phyloP scores from a whole-genome alignment of 352 stramenopile genomes.

The Phytophthora brassicae region DNA sequence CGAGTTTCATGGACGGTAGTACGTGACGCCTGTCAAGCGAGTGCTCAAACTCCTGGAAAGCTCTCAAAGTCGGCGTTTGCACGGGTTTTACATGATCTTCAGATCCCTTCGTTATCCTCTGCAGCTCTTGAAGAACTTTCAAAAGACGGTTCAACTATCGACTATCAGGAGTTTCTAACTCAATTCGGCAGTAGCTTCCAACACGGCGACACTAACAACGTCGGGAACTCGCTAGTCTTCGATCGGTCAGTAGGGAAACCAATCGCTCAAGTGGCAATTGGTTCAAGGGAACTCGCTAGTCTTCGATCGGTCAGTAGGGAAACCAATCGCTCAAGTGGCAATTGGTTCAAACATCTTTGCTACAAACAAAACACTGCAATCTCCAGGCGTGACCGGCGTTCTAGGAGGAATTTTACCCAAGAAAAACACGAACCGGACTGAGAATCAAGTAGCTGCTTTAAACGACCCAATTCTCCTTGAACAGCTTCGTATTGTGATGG shows the following conservation, averaged over 20 bases:
- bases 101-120: constrained; percentile 41
- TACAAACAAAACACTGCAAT: constrained; percentile 55
- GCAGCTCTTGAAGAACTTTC: constrained; percentile 30
- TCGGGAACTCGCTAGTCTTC: constrained; percentile 60
- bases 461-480: constrained; percentile 49
- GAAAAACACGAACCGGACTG: constrained; percentile 16
- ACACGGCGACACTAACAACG: constrained; percentile 64
- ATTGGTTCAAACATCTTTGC: constrained; percentile 13
- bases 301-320: constrained; percentile 30
- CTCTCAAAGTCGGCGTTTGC: constrained; percentile 47
- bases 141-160: constrained; percentile 34
- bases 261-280: constrained; percentile 18
- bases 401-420: constrained; percentile 22
- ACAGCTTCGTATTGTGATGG: constrained; percentile 63
- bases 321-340: constrained; percentile 17
- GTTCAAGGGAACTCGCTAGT: constrained; percentile 47
- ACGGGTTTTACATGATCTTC: constrained; percentile 41
- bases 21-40: constrained; percentile 55
- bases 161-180: constrained; percentile 69
- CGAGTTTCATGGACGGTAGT: constrained; percentile 56
- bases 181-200: constrained; percentile 67
- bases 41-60: constrained; percentile 28
- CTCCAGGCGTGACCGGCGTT: constrained; percentile 42
- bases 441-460: constrained; percentile 4
- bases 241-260: constrained; percentile 27